A percentile compares a stretch with the other conserved stretches of the same genome.
These are phyloP conservation scores for Betula pendula DNA, from an alignment of 306 rosid genomes.

Conservation along the genomic window DNA sequence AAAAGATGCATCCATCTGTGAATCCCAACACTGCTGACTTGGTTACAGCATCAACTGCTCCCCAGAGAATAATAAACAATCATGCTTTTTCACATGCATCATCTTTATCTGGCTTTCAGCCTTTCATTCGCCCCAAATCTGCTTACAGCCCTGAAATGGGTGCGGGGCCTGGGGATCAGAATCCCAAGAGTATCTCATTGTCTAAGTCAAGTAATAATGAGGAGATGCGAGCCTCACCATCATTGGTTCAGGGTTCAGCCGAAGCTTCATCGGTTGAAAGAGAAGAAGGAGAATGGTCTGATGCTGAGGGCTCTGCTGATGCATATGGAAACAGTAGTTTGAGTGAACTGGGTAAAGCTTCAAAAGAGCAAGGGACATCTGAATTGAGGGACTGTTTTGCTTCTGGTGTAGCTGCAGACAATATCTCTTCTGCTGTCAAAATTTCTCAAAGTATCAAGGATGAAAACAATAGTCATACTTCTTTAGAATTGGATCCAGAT, in stretches of 20 bases:
- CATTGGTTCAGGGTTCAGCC: conserved; percentile 33
- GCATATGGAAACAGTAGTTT: conserved; percentile 46
- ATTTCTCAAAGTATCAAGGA: conserved; percentile 42
- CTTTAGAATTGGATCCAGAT: conserved; percentile 50
- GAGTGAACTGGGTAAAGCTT: conserved; percentile 43
- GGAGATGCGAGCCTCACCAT: conserved; percentile 41
- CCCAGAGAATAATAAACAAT: conserved; percentile 68
- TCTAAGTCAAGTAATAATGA: conserved; percentile 43
- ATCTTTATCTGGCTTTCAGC: conserved; percentile 90
- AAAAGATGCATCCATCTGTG: conserved; percentile 66
- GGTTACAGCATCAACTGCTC: conserved; percentile 46
- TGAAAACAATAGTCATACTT: conserved; percentile 45
- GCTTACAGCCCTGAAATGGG: conserved; percentile 44
- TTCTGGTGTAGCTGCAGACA: conserved; percentile 41
- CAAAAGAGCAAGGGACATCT: conserved; percentile 44
- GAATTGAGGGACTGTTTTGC: conserved; percentile 39
- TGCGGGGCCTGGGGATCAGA: conserved; percentile 43
- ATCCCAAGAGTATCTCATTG: conserved; percentile 30
- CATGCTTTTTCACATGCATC: conserved; percentile 80
- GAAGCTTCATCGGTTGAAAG: conserved; percentile 59
- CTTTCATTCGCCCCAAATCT: conserved; percentile 73
- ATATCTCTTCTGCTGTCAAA: conserved; percentile 44
- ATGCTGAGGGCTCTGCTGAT: conserved; percentile 73
- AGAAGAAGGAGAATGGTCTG: conserved; percentile 99
- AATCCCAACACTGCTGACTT: conserved; percentile 51